Base-by-base conservation (phyloP, 352 stramenopile genomes). In the Phytophthora macrochlamydospora region DNA sequence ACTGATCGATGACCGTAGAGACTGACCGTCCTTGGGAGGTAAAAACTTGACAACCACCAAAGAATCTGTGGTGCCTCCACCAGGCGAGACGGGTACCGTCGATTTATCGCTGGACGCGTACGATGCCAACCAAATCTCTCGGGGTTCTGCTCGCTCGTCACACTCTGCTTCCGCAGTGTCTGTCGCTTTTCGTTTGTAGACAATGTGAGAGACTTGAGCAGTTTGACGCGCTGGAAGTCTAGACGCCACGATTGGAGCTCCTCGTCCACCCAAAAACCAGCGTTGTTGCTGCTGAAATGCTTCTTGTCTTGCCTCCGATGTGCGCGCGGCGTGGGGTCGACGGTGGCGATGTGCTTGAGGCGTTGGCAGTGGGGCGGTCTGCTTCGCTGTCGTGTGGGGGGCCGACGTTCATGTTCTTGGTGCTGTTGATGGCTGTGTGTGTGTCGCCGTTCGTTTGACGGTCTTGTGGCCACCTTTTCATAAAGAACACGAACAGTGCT, bases 201-300 rank as follows among this genome's bases (percentile, higher is more conserved):
- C 38, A 80, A 49, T 42, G 75, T 88, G 6, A 92, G 55, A n/a
- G 71, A 80, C 51, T 86, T 89, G 7, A 75, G 73, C 71, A 88
- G 58, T 59, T 85, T 85, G 35, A 92, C 60, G 29, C 82, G 73
- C 52, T 84, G 65, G 43, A 90, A 92, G 57, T 90, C 79, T 29
- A 90, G 56, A 1, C 79, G 76, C 83, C 83, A 91, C 12, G 78
- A 67, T 62, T 91, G 80, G 14, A 90, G 73, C 46, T 90, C 83
- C 53, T 90, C 77, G 7, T 89, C 77, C 29, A 92, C 72, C 83
- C 83, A 92, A 56, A 92, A 90, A 3, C 70, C 79, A 56, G 62
- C 59, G 33, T 79, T 81, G 45, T 74, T 78, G 46, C 59, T 76
- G 11, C 24, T 62, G 4, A 72, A 67, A 35, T 40, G 56, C 18